phyloP scores from a whole-genome alignment of 2,329 filamentous ascomycete genomes.

The Lojkania enalia region DNA sequence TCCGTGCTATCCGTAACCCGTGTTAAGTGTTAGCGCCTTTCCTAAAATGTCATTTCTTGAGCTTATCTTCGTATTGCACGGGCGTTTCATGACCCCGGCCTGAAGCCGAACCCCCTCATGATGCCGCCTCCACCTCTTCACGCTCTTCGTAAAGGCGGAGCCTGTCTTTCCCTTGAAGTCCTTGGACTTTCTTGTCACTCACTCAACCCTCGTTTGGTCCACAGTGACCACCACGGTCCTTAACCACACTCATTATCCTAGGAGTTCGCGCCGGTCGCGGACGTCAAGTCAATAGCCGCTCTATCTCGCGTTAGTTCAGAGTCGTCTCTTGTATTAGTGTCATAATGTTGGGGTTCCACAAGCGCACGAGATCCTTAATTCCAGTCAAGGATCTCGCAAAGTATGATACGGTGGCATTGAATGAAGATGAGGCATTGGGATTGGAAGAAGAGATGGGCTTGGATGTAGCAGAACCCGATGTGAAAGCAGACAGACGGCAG shows the following conservation, averaged over 20 bases:
- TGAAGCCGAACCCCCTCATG: constrained; percentile 12
- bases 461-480: constrained; percentile 21
- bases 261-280: constrained; percentile 34
- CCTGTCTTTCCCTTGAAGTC: constrained; percentile 34
- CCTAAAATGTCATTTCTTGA: neutral
- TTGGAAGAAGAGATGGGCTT: constrained; percentile 34
- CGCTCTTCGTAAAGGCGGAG: constrained; percentile 32
- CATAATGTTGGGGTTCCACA: constrained; percentile 51
- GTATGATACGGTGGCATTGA: constrained; percentile 44
- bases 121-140: constrained; percentile 17
- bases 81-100: constrained; percentile 14
- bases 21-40: neutral
- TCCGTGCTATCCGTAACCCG: too few relatives aligned
- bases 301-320: neutral
- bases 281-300: constrained; percentile 6
- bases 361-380: constrained; percentile 47
- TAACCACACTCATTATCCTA: constrained; percentile 32
- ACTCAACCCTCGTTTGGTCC: constrained; percentile 31
- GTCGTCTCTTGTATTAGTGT: constrained; percentile 5
- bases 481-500: constrained; percentile 37
- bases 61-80: constrained; percentile 6
- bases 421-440: constrained; percentile 33
- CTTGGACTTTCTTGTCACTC: constrained; percentile 37
- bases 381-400: constrained; percentile 48
- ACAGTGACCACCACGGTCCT: constrained; percentile 35